phyloP scores from a whole-genome alignment of 805 yeast genomes.

The Kazachstania africana region DNA sequence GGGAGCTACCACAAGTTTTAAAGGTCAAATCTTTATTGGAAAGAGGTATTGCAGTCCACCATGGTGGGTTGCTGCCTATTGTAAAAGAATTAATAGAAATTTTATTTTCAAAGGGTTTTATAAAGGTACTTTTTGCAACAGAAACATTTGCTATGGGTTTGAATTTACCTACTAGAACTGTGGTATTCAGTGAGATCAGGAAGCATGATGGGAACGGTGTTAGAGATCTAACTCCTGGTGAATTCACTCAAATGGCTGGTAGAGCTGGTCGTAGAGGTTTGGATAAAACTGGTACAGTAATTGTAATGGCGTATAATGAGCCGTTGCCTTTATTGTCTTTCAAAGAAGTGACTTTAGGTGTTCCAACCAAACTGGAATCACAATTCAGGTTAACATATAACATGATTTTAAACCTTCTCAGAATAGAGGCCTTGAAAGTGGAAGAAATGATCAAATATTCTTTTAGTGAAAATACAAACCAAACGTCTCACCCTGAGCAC shows the following conservation, averaged over 20 bases:
- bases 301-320: constrained; percentile 71
- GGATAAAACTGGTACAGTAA: constrained; percentile 88
- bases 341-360: constrained; percentile 75
- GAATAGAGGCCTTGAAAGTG: constrained; percentile 91
- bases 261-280: constrained; percentile 97
- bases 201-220: constrained; percentile 85
- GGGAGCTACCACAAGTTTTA: constrained; percentile 84
- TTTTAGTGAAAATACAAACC: constrained; percentile 83
- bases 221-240: constrained; percentile 84
- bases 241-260: constrained; percentile 98
- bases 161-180: constrained; percentile 93
- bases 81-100: constrained; percentile 91
- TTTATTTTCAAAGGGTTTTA: constrained; percentile 71
- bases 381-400: constrained; percentile 92
- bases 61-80: constrained; percentile 86
- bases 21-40: constrained; percentile 71
- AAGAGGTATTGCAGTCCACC: constrained; percentile 93
- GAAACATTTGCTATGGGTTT: constrained; percentile 99
- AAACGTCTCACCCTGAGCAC: constrained; percentile 76
- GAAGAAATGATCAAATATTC: constrained; percentile 97
- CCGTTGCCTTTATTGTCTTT: constrained; percentile 49
- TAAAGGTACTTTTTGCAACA: constrained; percentile 89
- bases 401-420: constrained; percentile 81
- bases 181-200: constrained; percentile 71
- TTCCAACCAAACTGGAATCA: constrained; percentile 79